These are phyloP conservation scores for Spathaspora passalidarum DNA, from an alignment of 805 yeast genomes.

Conservation along the genomic window DNA sequence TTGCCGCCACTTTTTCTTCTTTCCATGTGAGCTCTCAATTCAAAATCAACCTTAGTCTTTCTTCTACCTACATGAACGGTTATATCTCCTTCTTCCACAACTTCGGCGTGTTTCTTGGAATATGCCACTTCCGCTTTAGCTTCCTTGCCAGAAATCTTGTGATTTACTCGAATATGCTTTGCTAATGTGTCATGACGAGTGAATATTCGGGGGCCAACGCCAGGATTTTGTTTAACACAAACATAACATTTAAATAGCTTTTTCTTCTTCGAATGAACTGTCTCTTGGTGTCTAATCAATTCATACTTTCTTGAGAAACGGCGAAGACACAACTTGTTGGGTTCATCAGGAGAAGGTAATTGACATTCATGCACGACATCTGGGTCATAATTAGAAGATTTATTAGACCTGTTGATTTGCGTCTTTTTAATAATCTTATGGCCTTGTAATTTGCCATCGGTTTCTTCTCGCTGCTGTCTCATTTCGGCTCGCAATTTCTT, in stretches of 20 bases:
- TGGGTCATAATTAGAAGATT: constrained; percentile 45
- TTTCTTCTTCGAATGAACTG: constrained; percentile 87
- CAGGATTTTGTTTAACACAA: constrained; percentile 69
- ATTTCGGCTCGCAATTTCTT: constrained; percentile 20
- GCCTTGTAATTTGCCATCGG: not conserved
- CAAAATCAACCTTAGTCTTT: constrained; percentile 45
- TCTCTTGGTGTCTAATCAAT: constrained; percentile 91
- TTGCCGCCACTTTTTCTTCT: constrained; percentile 19
- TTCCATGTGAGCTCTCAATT: constrained; percentile 44
- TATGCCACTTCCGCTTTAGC: constrained; percentile 47
- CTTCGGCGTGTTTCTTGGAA: constrained; percentile 44
- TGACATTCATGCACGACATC: constrained; percentile 47
- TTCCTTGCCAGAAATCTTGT: constrained; percentile 44
- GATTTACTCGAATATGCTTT: constrained; percentile 67
- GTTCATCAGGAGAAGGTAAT: constrained; percentile 42
- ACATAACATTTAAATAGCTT: constrained; percentile 82
- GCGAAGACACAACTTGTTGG: constrained; percentile 37
- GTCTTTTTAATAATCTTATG: constrained; percentile 28
- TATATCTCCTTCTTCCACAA: constrained; percentile 47
- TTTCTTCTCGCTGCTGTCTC: constrained; percentile 12
- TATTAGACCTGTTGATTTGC: constrained; percentile 19
- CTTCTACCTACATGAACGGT: constrained; percentile 46
- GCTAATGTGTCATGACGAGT: constrained; percentile 93
- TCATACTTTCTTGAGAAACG: constrained; percentile 71
- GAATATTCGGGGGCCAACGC: constrained; percentile 68